Evolutionary conservation across 176 grass and related monocot species (phyloP).

Genomic region (barley (Hordeum vulgare)): DNA sequence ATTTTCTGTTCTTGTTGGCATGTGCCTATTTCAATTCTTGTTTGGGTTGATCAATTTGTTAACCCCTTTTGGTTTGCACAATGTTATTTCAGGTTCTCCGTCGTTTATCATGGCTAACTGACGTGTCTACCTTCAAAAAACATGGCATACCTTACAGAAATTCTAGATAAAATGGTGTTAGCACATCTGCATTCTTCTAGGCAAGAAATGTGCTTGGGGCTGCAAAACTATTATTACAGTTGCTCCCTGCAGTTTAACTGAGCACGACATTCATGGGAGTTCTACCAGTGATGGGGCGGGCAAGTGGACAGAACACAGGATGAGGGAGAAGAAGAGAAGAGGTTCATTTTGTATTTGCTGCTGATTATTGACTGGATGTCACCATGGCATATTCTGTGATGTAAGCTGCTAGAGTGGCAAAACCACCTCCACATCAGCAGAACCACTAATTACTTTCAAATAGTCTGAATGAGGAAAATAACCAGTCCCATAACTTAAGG

Average conservation of each 20-base stretch:
- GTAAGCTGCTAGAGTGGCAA: conserved; percentile 1
- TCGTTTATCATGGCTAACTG: not conserved
- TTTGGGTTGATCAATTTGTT: too few relatives aligned
- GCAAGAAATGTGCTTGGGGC: not conserved
- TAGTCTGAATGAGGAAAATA: too few relatives aligned
- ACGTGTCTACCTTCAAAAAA: not conserved
- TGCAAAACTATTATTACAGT: not conserved
- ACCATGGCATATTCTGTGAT: not conserved
- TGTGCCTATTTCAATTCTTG: not conserved
- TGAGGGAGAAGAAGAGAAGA: not conserved
- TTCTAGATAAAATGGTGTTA: not conserved
- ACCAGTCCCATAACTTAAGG: not conserved
- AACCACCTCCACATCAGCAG: not conserved
- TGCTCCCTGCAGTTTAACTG: not conserved
- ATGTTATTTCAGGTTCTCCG: not conserved
- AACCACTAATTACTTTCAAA: too few relatives aligned
- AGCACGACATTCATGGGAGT: not conserved
- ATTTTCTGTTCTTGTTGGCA: not conserved
- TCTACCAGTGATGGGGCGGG: not conserved
- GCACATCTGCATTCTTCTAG: not conserved
- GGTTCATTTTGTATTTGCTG: not conserved
- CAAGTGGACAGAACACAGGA: not conserved
- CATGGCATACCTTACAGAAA: not conserved
- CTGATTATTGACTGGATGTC: not conserved
- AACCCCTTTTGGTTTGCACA: too few relatives aligned